A percentile compares a stretch with the other conserved stretches of the same genome.
Evolutionary conservation across 148 eudicot species (phyloP).

Genomic region (Rhododendron simsii): DNA sequence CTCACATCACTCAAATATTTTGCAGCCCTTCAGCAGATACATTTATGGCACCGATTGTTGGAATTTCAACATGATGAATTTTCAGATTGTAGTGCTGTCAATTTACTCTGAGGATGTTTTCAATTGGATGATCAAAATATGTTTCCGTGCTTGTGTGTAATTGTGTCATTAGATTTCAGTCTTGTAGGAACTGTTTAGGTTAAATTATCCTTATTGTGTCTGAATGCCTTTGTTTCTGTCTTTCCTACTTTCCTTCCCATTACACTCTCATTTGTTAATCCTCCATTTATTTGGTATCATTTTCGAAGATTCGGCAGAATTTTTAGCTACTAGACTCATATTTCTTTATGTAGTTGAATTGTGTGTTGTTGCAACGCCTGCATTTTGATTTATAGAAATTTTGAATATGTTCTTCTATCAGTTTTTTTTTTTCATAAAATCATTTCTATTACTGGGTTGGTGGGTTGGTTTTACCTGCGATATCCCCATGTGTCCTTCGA

Average conservation of each 20-base stretch:
- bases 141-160: background rate
- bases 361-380: background rate
- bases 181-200: background rate
- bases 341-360: background rate
- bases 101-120: background rate
- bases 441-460: background rate
- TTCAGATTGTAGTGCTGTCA: background rate
- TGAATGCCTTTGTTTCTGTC: background rate
- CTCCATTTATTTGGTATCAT: background rate
- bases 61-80: background rate
- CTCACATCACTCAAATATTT: background rate
- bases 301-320: background rate
- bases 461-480: background rate
- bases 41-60: background rate
- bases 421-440: background rate
- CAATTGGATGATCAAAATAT: background rate
- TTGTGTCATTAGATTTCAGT: background rate
- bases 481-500: background rate
- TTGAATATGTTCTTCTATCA: background rate
- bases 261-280: background rate
- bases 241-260: background rate
- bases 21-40: background rate
- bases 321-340: background rate
- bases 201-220: background rate
- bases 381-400: background rate